Percentiles rank a stretch among this genome's conserved stretches.
Conservation (phyloP, 768 basidiomycete genomes). For the Polyporus arcularius region DNA sequence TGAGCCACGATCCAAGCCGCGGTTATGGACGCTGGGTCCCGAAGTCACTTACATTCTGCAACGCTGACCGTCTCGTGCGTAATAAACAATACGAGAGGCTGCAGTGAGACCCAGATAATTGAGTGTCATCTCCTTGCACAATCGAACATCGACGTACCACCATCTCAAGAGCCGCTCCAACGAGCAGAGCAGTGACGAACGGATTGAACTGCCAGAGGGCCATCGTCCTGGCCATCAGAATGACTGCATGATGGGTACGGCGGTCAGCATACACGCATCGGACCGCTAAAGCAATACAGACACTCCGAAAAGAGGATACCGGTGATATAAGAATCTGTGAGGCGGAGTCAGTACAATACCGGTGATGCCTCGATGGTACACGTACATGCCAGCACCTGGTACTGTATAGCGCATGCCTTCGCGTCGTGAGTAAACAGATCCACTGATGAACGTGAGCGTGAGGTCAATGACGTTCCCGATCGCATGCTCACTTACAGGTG, state of each 20-base stretch:
- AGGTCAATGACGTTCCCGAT: no score
- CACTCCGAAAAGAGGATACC: neutral
- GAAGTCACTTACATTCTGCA: no score
- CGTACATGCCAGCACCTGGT: neutral
- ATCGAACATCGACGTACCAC: neutral
- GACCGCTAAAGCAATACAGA: neutral
- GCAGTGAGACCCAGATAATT: neutral
- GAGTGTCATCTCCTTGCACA: no score
- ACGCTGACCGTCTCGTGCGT: no score
- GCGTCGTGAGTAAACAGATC: no score
- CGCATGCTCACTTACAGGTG: neutral
- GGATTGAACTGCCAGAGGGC: constrained; percentile 1
- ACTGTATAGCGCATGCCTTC: neutral
- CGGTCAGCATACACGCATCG: neutral
- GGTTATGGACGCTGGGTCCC: neutral
- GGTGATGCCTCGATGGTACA: no score
- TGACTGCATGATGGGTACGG: neutral
- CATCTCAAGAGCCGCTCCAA: neutral
- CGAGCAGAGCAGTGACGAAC: neutral
- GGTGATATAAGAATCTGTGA: neutral
- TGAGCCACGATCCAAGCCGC: neutral
- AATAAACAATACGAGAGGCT: no score
- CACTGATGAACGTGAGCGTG: no score
- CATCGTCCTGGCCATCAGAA: neutral
- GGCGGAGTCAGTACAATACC: neutral